These are phyloP conservation scores for Suillus clintonianus DNA, from an alignment of 768 basidiomycete genomes.

Conservation along the genomic window DNA sequence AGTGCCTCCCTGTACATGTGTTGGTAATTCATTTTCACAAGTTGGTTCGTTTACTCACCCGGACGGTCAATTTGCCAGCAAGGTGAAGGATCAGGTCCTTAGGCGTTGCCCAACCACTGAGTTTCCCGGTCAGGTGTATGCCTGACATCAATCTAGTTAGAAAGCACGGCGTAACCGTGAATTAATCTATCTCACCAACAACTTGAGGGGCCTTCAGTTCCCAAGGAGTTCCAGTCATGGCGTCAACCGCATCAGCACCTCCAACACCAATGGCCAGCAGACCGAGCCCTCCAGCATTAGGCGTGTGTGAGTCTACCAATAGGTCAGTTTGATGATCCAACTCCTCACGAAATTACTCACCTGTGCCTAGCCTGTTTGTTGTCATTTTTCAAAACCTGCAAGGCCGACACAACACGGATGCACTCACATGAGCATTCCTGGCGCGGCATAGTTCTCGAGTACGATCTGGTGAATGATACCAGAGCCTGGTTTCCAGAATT, in stretches of 20 bases:
- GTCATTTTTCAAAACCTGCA: constrained; percentile 10
- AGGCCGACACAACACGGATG: constrained; percentile 9
- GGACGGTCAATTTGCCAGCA: constrained; percentile 91
- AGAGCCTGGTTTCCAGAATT: constrained; percentile 93
- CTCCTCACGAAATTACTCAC: constrained; percentile 36
- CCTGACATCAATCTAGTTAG: constrained; percentile 44
- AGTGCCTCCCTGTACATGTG: constrained; percentile 76
- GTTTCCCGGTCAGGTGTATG: constrained; percentile 82
- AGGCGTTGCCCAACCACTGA: constrained; percentile 90
- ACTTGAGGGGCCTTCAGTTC: constrained; percentile 91
- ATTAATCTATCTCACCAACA: constrained; percentile 52
- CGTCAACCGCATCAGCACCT: constrained; percentile 97
- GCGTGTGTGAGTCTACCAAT: constrained; percentile 86
- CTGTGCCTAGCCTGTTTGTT: constrained; percentile 72
- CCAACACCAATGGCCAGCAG: constrained; percentile 98
- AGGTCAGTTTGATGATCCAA: constrained; percentile 1
- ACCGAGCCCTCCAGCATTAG: constrained; percentile 96
- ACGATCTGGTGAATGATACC: constrained; percentile 98
- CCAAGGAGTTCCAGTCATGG: constrained; percentile 98
- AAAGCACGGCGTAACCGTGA: background rate
- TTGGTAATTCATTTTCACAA: constrained; percentile 3
- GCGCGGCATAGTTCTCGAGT: constrained; percentile 95
- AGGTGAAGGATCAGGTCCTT: constrained; percentile 96
- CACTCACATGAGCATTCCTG: constrained; percentile 85
- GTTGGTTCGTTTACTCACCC: constrained; percentile 51